phyloP scores from a whole-genome alignment of 768 basidiomycete species.

The Chalciporus chontae region DNA sequence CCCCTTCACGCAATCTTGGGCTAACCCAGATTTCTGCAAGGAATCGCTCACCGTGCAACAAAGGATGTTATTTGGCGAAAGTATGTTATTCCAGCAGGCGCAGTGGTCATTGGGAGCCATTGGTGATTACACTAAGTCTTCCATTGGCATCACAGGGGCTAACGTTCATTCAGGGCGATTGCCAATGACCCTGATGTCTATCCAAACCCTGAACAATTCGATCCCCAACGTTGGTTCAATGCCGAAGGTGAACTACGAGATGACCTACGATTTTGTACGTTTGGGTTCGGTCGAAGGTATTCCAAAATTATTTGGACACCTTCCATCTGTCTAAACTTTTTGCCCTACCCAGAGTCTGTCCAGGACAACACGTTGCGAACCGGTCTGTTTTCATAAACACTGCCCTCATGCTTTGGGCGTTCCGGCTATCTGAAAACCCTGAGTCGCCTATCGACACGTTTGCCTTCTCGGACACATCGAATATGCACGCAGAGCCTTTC shows the following conservation, averaged over 20 bases:
- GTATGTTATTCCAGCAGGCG: slow-evolving; percentile 40
- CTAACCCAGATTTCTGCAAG: slow-evolving; percentile 29
- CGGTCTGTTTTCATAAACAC: neutral
- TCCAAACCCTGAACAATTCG: slow-evolving; percentile 51
- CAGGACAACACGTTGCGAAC: neutral
- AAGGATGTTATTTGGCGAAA: slow-evolving; percentile 44
- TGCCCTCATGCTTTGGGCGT: neutral
- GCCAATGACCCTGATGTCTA: slow-evolving; percentile 53
- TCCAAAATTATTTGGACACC: too few species aligned
- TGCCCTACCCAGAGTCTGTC: neutral
- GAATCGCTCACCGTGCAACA: slow-evolving; percentile 59
- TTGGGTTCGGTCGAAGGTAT: slow-evolving; percentile 14
- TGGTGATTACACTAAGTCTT: slow-evolving; percentile 15
- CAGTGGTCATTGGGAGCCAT: slow-evolving; percentile 36
- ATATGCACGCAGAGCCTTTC: neutral
- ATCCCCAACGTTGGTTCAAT: slow-evolving; percentile 28
- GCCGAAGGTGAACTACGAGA: slow-evolving; percentile 22
- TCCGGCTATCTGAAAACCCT: neutral
- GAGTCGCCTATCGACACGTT: neutral
- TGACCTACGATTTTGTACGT: slow-evolving; percentile 31
- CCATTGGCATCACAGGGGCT: neutral
- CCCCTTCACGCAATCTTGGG: neutral
- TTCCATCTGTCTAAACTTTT: too few species aligned
- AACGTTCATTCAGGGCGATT: slow-evolving; percentile 28
- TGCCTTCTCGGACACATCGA: neutral